These are phyloP conservation scores for Rubroboletus satanas DNA, from an alignment of 768 basidiomycete species.

Conservation along the genomic window DNA sequence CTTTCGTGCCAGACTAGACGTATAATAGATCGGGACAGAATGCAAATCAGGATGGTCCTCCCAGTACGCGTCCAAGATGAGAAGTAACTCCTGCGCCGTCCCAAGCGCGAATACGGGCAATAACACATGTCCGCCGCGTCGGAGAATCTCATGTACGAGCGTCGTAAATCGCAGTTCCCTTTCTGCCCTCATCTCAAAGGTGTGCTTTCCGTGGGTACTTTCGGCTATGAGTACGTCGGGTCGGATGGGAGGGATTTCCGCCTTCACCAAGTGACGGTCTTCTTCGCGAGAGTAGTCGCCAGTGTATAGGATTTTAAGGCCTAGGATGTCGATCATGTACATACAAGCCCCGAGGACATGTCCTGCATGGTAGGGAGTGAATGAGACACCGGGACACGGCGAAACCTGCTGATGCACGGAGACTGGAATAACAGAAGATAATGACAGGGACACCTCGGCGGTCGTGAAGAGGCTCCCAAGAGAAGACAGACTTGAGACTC, in stretches of 20 bases:
- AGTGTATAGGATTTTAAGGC: slow-evolving; percentile 90
- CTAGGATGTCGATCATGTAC: slow-evolving; percentile 95
- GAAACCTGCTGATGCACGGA: slow-evolving; percentile 88
- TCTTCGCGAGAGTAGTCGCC: slow-evolving; percentile 98
- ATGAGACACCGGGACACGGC: slow-evolving; percentile 85
- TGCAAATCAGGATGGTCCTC: slow-evolving; percentile 90
- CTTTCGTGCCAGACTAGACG: slow-evolving; percentile 87
- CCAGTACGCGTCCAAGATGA: slow-evolving; percentile 97
- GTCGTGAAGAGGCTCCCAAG: slow-evolving; percentile 74
- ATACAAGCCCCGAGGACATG: slow-evolving; percentile 97
- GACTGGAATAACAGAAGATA: slow-evolving; percentile 79
- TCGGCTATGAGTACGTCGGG: slow-evolving; percentile 96
- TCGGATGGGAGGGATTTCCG: slow-evolving; percentile 83
- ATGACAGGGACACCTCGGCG: slow-evolving; percentile 72
- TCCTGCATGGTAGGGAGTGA: slow-evolving; percentile 95
- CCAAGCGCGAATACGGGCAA: slow-evolving; percentile 94
- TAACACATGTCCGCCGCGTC: slow-evolving; percentile 89
- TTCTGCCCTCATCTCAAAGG: slow-evolving; percentile 77
- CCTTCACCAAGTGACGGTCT: slow-evolving; percentile 92
- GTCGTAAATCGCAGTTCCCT: slow-evolving; percentile 87
- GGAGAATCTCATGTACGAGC: slow-evolving; percentile 88
- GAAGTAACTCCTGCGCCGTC: slow-evolving; percentile 86
- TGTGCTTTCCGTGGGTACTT: slow-evolving; percentile 95
- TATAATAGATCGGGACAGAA: slow-evolving; percentile 89
- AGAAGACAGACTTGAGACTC: slow-evolving; percentile 46